These are phyloP conservation scores for Kondoa subrosea DNA, from an alignment of 768 basidiomycete genomes.

Conservation along the genomic window DNA sequence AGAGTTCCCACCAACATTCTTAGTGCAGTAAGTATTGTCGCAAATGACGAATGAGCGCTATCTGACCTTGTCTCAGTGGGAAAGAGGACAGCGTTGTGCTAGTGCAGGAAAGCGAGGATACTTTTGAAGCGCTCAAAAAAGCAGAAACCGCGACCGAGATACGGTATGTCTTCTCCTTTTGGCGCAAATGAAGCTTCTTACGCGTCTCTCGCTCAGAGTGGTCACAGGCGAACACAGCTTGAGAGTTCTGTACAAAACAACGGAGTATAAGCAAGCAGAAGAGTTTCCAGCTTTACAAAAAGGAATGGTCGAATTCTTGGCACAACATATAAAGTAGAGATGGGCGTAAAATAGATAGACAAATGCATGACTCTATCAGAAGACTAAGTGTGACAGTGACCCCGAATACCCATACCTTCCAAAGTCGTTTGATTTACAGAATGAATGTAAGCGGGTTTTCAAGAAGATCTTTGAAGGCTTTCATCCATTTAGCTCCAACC, in stretches of 20 bases:
- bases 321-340: too few relatives aligned
- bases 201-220: too few relatives aligned
- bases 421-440: conserved; percentile 10
- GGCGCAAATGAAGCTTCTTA: not conserved
- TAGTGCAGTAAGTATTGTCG: not conserved
- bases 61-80: not conserved
- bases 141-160: not conserved
- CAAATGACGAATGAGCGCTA: too few relatives aligned
- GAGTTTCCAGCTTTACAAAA: not conserved
- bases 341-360: too few relatives aligned
- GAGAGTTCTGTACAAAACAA: not conserved
- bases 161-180: not conserved
- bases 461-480: conserved; percentile 85
- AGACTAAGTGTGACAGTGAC: not conserved
- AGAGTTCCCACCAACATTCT: not conserved
- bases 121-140: not conserved
- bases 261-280: not conserved
- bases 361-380: not conserved
- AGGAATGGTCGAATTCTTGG: not conserved
- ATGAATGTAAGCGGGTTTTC: conserved; percentile 44
- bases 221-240: not conserved
- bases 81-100: not conserved
- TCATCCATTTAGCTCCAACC: conserved; percentile 70
- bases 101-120: not conserved
- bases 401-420: conserved; percentile 1